phyloP scores from a whole-genome alignment of 2,329 filamentous ascomycete genomes.

The Gaeumannomyces tritici region DNA sequence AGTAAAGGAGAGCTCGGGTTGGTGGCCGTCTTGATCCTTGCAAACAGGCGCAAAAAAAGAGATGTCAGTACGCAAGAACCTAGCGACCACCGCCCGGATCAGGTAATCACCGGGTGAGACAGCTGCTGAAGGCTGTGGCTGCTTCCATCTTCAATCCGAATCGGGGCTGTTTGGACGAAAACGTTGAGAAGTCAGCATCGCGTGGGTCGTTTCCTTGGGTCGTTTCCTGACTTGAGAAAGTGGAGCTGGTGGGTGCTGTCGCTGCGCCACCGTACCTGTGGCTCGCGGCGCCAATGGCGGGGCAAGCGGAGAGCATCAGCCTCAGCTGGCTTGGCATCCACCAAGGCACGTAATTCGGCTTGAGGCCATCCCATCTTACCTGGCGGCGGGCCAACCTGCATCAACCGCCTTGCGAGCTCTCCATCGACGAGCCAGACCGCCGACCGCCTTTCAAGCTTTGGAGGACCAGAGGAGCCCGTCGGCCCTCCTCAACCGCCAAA shows the following conservation, averaged over 20 bases:
- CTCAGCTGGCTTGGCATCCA: background rate
- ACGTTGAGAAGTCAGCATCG: background rate
- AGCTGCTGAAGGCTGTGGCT: background rate
- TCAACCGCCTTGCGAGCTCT: background rate
- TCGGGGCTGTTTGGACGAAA: background rate
- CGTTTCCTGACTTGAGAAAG: too few species aligned
- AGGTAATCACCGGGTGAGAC: background rate
- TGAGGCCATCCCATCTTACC: background rate
- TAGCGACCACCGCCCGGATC: background rate
- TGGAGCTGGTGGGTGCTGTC: background rate
- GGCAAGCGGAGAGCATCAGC: background rate
- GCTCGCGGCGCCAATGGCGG: background rate
- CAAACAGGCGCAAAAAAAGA: too few species aligned
- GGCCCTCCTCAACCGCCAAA: conserved; percentile 18
- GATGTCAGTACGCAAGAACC: too few species aligned
- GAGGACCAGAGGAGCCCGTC: conserved; percentile 1
- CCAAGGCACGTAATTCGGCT: background rate
- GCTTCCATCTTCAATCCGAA: background rate
- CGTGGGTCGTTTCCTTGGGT: background rate
- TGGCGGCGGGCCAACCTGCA: background rate
- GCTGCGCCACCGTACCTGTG: background rate
- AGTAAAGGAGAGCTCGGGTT: background rate
- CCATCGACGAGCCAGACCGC: background rate
- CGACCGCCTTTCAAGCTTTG: background rate
- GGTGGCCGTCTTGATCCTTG: background rate